Evolutionary conservation across 352 stramenopile genomes (phyloP).

Genomic region (Saprolegnia diclina): DNA sequence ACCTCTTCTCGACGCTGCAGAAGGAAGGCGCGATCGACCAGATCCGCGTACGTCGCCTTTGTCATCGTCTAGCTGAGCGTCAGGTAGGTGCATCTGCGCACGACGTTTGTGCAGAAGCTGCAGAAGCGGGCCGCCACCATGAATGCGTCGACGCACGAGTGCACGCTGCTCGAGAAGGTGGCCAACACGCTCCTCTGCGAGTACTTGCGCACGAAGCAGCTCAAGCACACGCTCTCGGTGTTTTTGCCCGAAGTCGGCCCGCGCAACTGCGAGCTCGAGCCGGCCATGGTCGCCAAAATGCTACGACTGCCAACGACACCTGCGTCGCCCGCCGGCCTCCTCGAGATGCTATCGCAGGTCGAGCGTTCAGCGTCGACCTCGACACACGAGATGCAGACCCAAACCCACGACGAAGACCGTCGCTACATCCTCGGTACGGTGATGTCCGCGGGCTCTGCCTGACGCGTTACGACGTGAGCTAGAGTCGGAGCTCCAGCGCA

Average conservation of each 20-base stretch:
- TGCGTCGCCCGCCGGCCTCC: background rate
- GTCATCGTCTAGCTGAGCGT: background rate
- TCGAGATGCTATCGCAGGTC: conserved; percentile 12
- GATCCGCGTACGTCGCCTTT: conserved; percentile 20
- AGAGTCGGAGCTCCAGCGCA: conserved; percentile 23
- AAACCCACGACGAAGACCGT: conserved; percentile 16
- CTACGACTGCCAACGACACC: background rate
- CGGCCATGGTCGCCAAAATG: conserved; percentile 9
- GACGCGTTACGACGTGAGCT: too few species aligned
- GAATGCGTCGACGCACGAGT: background rate
- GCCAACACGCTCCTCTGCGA: conserved; percentile 23
- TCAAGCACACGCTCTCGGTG: conserved; percentile 25
- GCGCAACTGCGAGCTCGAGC: conserved; percentile 9
- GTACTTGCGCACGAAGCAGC: conserved; percentile 22
- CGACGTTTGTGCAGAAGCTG: conserved; percentile 24
- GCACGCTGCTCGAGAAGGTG: conserved; percentile 23
- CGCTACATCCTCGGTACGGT: conserved; percentile 20
- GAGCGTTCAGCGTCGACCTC: background rate
- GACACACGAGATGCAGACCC: conserved; percentile 19
- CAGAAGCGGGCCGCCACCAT: background rate
- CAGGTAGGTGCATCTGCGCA: conserved; percentile 21
- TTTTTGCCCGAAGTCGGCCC: conserved; percentile 21
- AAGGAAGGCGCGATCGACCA: conserved; percentile 16
- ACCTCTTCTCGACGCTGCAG: conserved; percentile 19
- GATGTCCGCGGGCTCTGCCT: background rate